These are phyloP conservation scores for Ophiostoma ips DNA, from an alignment of 2,329 filamentous ascomycete genomes.

Conservation along the genomic window DNA sequence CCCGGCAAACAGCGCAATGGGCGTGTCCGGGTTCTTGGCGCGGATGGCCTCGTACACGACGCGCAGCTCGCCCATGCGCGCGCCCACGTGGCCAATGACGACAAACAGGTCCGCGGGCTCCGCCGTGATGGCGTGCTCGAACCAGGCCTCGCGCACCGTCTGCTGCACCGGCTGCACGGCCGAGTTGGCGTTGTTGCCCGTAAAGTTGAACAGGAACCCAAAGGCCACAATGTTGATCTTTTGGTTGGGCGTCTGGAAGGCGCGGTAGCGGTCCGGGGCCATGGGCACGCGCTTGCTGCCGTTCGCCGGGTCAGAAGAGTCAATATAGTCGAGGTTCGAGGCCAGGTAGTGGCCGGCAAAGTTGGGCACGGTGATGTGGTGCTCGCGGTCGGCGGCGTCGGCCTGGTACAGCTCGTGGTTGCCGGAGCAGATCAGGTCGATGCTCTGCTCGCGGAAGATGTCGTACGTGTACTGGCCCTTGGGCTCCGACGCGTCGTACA, in stretches of 20 bases:
- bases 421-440: slow-evolving; percentile 75
- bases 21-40: slow-evolving; percentile 60
- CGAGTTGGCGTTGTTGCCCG: slow-evolving; percentile 79
- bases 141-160: slow-evolving; percentile 76
- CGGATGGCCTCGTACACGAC: slow-evolving; percentile 68
- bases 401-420: slow-evolving; percentile 91
- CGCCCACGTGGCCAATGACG: slow-evolving; percentile 71
- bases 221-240: slow-evolving; percentile 75
- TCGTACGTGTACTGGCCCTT: slow-evolving; percentile 83
- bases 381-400: slow-evolving; percentile 65
- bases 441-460: slow-evolving; percentile 67
- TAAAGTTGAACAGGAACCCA: slow-evolving; percentile 92
- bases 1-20: slow-evolving; percentile 85
- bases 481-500: slow-evolving; percentile 80
- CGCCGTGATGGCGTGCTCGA: slow-evolving; percentile 69
- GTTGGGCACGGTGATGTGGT: slow-evolving; percentile 65
- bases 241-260: slow-evolving; percentile 84
- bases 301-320: slow-evolving; percentile 24
- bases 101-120: slow-evolving; percentile 70
- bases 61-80: slow-evolving; percentile 67
- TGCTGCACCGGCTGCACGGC: slow-evolving; percentile 67
- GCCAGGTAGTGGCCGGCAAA: slow-evolving; percentile 72
- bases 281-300: slow-evolving; percentile 57
- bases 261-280: slow-evolving; percentile 61
- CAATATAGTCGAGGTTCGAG: slow-evolving; percentile 83